phyloP scores from a whole-genome alignment of 2,329 filamentous ascomycete species.

The Xylariaceae sp. region DNA sequence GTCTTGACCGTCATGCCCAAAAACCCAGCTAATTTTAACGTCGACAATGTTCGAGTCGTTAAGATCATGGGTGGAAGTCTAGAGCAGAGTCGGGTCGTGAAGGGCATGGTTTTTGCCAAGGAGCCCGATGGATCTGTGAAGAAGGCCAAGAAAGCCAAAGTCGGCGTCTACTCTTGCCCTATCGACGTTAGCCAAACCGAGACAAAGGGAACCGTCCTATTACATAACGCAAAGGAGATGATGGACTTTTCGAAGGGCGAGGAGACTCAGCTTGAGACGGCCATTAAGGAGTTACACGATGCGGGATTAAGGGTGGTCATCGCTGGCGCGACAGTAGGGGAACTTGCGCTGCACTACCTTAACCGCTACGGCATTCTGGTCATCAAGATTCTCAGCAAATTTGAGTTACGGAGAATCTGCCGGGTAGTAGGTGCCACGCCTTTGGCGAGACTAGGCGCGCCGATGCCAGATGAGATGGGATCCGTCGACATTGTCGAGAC shows the following conservation, averaged over 20 bases:
- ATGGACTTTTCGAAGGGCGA: constrained; percentile 97
- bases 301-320: constrained; percentile 88
- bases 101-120: constrained; percentile 96
- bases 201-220: constrained; percentile 94
- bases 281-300: constrained; percentile 94
- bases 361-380: constrained; percentile 95
- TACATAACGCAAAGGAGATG: constrained; percentile 99
- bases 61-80: constrained; percentile 99
- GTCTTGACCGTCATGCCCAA: constrained; percentile 87
- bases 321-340: constrained; percentile 88
- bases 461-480: constrained; percentile 99
- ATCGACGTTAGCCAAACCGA: constrained; percentile 96
- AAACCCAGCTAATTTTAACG: constrained; percentile 93
- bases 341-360: constrained; percentile 93
- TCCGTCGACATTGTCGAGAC: constrained; percentile 93
- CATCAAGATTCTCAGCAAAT: constrained; percentile 97
- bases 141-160: constrained; percentile 88
- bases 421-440: constrained; percentile 94
- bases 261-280: constrained; percentile 81
- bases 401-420: constrained; percentile 90
- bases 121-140: constrained; percentile 90
- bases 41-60: constrained; percentile 97
- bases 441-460: constrained; percentile 88
- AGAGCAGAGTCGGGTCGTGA: constrained; percentile 89
- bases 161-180: constrained; percentile 92